Base-by-base conservation (phyloP, 257 asterid species). In the Petunia secreta region DNA sequence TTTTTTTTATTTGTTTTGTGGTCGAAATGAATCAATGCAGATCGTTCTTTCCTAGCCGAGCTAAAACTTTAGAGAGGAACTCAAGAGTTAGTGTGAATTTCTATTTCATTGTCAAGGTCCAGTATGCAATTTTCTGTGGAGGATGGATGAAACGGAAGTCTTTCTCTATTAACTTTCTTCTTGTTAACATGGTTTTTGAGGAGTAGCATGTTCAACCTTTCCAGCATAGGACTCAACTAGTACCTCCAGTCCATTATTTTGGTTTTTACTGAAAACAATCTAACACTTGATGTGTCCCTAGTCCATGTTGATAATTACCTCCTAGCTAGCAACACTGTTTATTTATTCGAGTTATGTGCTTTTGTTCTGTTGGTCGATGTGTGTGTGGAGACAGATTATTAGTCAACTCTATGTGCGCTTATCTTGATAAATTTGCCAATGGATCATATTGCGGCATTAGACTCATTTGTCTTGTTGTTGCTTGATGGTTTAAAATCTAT, bases 401-500 rank as follows among this genome's bases (percentile, higher is more conserved):
- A 4, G 9, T 44, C 4, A 4, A 16, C 58, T 68, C 57, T 44
- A 44, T 44, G 39, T 68, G 16, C 4, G 5, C 2, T 68, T 44
- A 8, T 68, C 58, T 6, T 68, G 76, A 68, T 44, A 40, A 8
- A 68, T 68, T 9, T n/a, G 16, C 41, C 41, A 44, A 40, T 5
- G 77, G 10, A n/a, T 34, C 44, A 1, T 71, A 6, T 46, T 40
- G 34, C 60, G 34, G 50, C 41, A 16, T 8, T 25, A 1, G 60
- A 63, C 75, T 44, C 75, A 14, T 78, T 79, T 43, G 13, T 37
- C 34, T 40, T 65, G 54, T 36, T 50, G 64, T 62, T 59, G 64
- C 15, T 7, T 63, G 71, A 59, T 8, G 7, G 38, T 80, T 83
- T 69, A 82, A 58, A 55, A 11, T 40, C 1, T 4, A 14, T 39